Evolutionary conservation across 305 asterid species (phyloP), one percentile per base, ranked within the genome.

Genomic region (Fraxinus ornus): DNA sequence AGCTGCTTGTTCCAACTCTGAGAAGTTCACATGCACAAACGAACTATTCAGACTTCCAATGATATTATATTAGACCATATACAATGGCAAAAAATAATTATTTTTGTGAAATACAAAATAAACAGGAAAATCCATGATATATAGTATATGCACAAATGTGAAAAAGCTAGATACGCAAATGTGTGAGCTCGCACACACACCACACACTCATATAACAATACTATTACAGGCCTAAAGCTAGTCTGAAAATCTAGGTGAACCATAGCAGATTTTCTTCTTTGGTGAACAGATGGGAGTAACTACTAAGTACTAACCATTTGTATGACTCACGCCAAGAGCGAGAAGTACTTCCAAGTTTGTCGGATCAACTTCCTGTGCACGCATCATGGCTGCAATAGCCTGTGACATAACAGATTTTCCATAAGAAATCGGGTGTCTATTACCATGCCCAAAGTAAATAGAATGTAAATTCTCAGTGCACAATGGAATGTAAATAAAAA

Each of bases 311-410:
- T 85, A 39, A 95, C 99, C 99, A 90, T 97, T 97, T 72, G 99
- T 97, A 87, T 97, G 97, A 81, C 99, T 97, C 88, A 97, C 99
- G 66, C 99, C 99, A 89, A 97, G 98, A 76, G 99, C 94, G 64
- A 97, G 98, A 85, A 97, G 97, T 82, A 97, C 99, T 92, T 97
- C 99, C 88, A 97, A 85, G 88, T 97, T 97, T 85, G 97, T 89
- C 6, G 99, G 94, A 90, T 97, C 97, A 80, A 87, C 99, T 89
- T 92, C 98, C 79, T 95, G 98, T 13, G 99, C 98, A 82, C 94
- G 93, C 98, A 97, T 97, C 99, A 97, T 97, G 83, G 98, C 97
- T 83, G 99, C 99, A 87, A 97, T 97, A 86, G 98, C 99, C 98
- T 97, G 95, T 84, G 68, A 90, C 73, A 32, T 72, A 86, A 77